Base-by-base conservation (phyloP, 192 early-diverging fungal genomes). In the Dispira parvispora region DNA sequence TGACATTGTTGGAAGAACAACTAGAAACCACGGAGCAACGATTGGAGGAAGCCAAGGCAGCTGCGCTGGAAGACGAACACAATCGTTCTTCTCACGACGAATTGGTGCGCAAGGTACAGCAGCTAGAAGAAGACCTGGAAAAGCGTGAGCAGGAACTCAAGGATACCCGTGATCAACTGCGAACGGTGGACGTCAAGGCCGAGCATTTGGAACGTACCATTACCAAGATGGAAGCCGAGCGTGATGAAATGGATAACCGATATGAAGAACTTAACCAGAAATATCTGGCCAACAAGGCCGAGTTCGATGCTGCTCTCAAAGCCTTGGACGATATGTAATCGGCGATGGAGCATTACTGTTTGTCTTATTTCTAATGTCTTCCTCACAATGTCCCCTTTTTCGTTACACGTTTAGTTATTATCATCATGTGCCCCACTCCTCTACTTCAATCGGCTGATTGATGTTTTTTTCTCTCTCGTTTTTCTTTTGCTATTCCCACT, bases 161-260 rank as follows among this genome's bases (percentile, higher is more conserved):
- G 20, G 52, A 53, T 10, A n/a, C n/a, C 10, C 52, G 52, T 25
- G 52, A 53, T 10, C 8, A 8, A 8, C 52, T 53, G 20, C 52
- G 52, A 8, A 53, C 52, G 20, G 52, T 53, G 10, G 52, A 53
- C 20, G 52, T 53, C n/a, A 53, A 53, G 52, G 52, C 52, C 52
- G 52, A 53, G 52, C 52, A 53, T 25, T 25, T 53, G 20, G 52
- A 53, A 25, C 52, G 52, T n/a, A 53, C 52, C 52, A 20, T 53
- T n/a, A 18, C n/a, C 20, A 53, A 53, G 52, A 53, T 53, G 52
- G n/a, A 8, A 11, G 9, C 52, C 52, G 52, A 53, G 52, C 52
- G 52, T 25, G 52, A 53, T n/a, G 52, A 53, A 20, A 8, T 10
- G n/a, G 52, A 53, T 53, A 25, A 18, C 52, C 8, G n/a, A n/a